These are phyloP conservation scores for Backusella liffmaniae DNA, from an alignment of 192 early-diverging fungal species.

Conservation along the genomic window DNA sequence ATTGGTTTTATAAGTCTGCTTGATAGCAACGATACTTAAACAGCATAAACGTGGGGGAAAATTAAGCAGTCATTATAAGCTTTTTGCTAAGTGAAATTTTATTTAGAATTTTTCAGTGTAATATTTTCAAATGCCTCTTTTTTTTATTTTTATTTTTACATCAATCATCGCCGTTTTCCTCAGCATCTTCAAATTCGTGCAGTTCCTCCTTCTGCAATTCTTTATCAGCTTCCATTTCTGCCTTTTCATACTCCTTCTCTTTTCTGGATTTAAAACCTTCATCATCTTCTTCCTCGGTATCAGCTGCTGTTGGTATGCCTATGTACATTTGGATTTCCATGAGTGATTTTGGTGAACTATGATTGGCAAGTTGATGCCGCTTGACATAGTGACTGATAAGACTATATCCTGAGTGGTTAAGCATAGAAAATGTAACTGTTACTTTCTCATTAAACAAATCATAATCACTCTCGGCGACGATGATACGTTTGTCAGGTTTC, in stretches of 20 bases:
- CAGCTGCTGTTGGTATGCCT: conserved; percentile 1
- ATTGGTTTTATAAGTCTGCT: too few relatives aligned
- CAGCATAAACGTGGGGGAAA: too few relatives aligned
- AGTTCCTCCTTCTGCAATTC: background rate
- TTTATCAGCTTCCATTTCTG: conserved; percentile 26
- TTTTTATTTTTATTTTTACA: too few relatives aligned
- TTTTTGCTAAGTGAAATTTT: too few relatives aligned
- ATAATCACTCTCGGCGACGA: background rate
- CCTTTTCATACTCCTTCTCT: conserved; percentile 10
- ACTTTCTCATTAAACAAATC: background rate
- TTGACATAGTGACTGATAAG: conserved; percentile 34
- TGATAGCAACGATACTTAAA: too few relatives aligned
- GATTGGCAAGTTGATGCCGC: conserved; percentile 24
- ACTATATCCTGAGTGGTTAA: conserved; percentile 38
- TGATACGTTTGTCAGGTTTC: background rate
- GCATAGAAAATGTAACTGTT: conserved; percentile 33
- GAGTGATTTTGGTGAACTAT: conserved; percentile 27
- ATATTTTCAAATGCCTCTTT: too few relatives aligned
- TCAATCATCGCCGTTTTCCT: background rate
- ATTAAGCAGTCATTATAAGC: too few relatives aligned
- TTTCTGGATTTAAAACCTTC: conserved; percentile 6
- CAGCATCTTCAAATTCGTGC: background rate
- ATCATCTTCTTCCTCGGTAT: conserved; percentile 17
- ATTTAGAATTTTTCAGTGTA: too few relatives aligned
- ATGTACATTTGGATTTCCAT: background rate